Percentiles rank a stretch among this genome's conserved stretches.
Conservation (phyloP, 2,329 filamentous ascomycete genomes). For the Karstenula rhodostoma region DNA sequence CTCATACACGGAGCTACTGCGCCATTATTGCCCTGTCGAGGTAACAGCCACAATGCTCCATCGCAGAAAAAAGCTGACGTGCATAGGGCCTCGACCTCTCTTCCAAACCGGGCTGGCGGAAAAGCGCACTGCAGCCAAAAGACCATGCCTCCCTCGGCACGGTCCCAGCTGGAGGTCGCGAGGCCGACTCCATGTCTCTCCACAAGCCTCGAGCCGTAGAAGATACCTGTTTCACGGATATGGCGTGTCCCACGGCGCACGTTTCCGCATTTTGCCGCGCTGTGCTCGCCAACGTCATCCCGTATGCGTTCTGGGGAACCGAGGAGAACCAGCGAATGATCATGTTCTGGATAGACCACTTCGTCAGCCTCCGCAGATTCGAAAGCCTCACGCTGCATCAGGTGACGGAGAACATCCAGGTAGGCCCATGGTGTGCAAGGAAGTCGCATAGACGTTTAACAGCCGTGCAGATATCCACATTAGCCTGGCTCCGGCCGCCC, state of each 20-base stretch:
- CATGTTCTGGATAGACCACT: constrained; percentile 75
- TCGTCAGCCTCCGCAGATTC: constrained; percentile 79
- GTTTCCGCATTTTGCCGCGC: constrained; percentile 90
- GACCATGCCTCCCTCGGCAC: constrained; percentile 15
- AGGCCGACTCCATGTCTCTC: constrained; percentile 7
- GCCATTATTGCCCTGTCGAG: constrained; percentile 78
- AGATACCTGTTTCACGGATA: constrained; percentile 62
- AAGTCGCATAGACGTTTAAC: constrained; percentile 16
- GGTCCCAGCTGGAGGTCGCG: constrained; percentile 16
- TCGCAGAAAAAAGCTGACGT: constrained; percentile 23
- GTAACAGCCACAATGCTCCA: constrained; percentile 17
- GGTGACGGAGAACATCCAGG: constrained; percentile 77
- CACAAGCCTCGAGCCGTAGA: constrained; percentile 23
- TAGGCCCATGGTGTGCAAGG: constrained; percentile 44
- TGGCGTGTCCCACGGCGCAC: constrained; percentile 71
- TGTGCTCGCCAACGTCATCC: constrained; percentile 75
- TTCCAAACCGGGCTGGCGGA: constrained; percentile 37
- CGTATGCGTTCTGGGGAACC: constrained; percentile 75
- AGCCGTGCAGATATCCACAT: constrained; percentile 65
- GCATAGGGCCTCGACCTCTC: constrained; percentile 35
- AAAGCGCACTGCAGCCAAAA: constrained; percentile 29
- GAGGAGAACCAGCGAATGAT: constrained; percentile 70
- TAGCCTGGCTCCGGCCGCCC: constrained; percentile 76
- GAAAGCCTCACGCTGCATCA: constrained; percentile 84
- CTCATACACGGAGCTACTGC: constrained; percentile 79